These are phyloP conservation scores for Wickerhamiella brachini DNA, from an alignment of 805 yeast genomes.

Conservation along the genomic window DNA sequence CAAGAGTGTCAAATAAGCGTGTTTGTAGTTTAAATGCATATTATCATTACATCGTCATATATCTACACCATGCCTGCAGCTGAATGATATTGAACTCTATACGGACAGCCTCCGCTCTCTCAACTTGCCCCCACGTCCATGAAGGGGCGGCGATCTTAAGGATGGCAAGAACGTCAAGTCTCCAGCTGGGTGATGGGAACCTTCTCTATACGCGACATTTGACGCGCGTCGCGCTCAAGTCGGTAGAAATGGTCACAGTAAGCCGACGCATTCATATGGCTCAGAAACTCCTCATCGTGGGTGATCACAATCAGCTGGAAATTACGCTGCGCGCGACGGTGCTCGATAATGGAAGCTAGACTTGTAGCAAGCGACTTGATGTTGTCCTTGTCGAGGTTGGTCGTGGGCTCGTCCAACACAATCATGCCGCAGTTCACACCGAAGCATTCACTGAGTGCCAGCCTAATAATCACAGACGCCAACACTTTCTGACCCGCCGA, in stretches of 20 bases:
- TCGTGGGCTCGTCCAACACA: constrained; percentile 95
- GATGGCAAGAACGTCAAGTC: too few species aligned
- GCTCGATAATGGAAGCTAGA: constrained; percentile 56
- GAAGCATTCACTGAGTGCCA: constrained; percentile 90
- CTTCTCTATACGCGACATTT: constrained; percentile 62
- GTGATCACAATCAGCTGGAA: constrained; percentile 93
- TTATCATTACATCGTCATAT: neutral
- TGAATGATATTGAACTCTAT: too few species aligned
- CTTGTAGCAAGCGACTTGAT: constrained; percentile 78
- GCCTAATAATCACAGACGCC: constrained; percentile 79
- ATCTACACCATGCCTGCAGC: too few species aligned
- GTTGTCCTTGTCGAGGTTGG: constrained; percentile 82
- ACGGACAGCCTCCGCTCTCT: too few species aligned
- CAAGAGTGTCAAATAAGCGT: neutral
- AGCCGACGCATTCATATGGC: constrained; percentile 69
- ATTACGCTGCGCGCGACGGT: constrained; percentile 65
- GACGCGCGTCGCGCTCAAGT: constrained; percentile 66
- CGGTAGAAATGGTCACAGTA: constrained; percentile 81
- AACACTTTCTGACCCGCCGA: constrained; percentile 96
- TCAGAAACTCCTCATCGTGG: constrained; percentile 84
- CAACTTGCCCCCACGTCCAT: too few species aligned
- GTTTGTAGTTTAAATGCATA: neutral
- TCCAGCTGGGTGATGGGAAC: constrained; percentile 18
- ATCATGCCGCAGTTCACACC: constrained; percentile 92
- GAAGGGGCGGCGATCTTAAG: too few species aligned